Percentiles rank a stretch among this genome's conserved stretches.
phyloP scores from a whole-genome alignment of 2,329 filamentous ascomycete genomes.

The Hypoxylon sp. region DNA sequence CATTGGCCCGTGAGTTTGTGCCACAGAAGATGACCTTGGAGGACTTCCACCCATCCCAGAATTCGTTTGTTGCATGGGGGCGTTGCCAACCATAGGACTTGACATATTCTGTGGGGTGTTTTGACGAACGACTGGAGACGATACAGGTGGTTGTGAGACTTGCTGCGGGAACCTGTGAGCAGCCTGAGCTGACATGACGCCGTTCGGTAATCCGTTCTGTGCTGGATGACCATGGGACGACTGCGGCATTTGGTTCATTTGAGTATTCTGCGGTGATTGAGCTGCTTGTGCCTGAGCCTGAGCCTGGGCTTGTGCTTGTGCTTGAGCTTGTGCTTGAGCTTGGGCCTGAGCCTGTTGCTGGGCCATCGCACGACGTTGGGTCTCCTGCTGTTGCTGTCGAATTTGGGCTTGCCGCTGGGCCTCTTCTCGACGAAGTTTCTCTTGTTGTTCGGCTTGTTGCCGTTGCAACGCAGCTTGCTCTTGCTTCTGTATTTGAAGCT shows the following conservation, averaged over 20 bases:
- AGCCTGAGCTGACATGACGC: conserved; percentile 60
- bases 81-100: conserved; percentile 74
- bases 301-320: conserved; percentile 53
- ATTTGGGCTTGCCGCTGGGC: conserved; percentile 61
- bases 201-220: conserved; percentile 61
- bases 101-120: conserved; percentile 76
- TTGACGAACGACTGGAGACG: conserved; percentile 77
- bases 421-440: conserved; percentile 50
- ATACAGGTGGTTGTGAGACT: conserved; percentile 73
- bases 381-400: conserved; percentile 53
- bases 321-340: conserved; percentile 47
- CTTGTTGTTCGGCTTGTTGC: conserved; percentile 56
- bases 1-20: conserved; percentile 71
- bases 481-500: conserved; percentile 63
- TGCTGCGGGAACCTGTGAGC: conserved; percentile 67
- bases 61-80: conserved; percentile 75
- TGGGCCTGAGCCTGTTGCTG: conserved; percentile 51
- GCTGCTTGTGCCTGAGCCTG: conserved; percentile 54
- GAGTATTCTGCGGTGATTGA: conserved; percentile 52
- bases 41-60: conserved; percentile 80
- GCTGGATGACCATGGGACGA: conserved; percentile 62
- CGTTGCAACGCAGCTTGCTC: conserved; percentile 60
- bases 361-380: conserved; percentile 50
- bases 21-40: conserved; percentile 75
- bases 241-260: conserved; percentile 56